Percentiles rank a stretch among this genome's conserved stretches.
Evolutionary conservation across 2,329 filamentous ascomycete genomes (phyloP).

Genomic region (Trichoderma sp.): DNA sequence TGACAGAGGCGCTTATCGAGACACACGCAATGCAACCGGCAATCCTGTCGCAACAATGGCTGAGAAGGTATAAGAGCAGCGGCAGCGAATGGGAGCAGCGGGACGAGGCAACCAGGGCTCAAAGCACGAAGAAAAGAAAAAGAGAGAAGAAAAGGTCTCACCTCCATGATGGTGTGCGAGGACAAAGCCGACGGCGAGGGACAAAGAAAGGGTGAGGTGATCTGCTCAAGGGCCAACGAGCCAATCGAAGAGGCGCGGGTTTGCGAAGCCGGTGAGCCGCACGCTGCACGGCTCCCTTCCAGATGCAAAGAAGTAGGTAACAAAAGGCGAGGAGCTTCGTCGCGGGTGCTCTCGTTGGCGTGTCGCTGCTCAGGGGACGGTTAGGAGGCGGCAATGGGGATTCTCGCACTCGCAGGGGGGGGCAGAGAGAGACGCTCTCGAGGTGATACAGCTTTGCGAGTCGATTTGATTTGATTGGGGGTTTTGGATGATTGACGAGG

Average conservation of each 20-base stretch:
- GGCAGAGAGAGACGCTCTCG: neutral
- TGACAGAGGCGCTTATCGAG: slow-evolving; percentile 26
- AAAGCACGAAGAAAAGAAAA: neutral
- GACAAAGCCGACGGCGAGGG: too few species aligned
- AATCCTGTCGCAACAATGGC: slow-evolving; percentile 3
- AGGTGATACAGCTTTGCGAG: slow-evolving; percentile 6
- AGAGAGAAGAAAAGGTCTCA: neutral
- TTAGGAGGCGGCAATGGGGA: neutral
- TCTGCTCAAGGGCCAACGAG: slow-evolving; percentile 4
- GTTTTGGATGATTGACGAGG: slow-evolving; percentile 17
- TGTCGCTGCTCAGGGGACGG: slow-evolving; percentile 3
- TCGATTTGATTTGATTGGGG: slow-evolving; percentile 5
- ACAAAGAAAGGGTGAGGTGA: neutral
- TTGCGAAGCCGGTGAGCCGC: slow-evolving; percentile 2
- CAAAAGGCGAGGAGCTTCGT: neutral
- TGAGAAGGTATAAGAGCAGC: neutral
- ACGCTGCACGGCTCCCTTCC: neutral
- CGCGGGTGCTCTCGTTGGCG: slow-evolving; percentile 13
- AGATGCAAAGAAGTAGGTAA: neutral
- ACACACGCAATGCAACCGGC: slow-evolving; percentile 9
- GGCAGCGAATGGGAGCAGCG: neutral
- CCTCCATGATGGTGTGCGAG: slow-evolving; percentile 10
- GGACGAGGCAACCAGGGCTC: neutral
- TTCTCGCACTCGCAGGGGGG: slow-evolving; percentile 18
- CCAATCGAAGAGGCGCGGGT: slow-evolving; percentile 20